These are phyloP conservation scores for Wickerhamiella qilinensis DNA, from an alignment of 805 yeast species.

Conservation along the genomic window DNA sequence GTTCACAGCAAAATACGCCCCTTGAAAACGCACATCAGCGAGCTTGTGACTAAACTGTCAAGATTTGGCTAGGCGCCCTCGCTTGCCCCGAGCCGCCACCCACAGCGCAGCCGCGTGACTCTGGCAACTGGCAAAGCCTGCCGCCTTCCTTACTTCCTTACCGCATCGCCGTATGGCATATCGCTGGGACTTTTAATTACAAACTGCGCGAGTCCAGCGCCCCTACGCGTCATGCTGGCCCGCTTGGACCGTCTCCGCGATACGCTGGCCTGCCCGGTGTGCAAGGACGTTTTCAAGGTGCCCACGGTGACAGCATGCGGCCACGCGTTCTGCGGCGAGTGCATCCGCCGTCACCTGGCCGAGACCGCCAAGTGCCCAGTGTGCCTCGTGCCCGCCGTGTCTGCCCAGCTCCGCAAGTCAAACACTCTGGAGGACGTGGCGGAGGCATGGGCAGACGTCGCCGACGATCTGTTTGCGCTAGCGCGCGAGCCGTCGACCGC, in stretches of 20 bases:
- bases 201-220: too few species aligned
- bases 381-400: constrained; percentile 55
- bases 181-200: too few species aligned
- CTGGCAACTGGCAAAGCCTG: too few species aligned
- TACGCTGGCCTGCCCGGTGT: constrained; percentile 65
- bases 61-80: too few species aligned
- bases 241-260: constrained; percentile 36
- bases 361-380: constrained; percentile 54
- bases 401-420: constrained; percentile 52
- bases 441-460: constrained; percentile 33
- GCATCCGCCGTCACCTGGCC: constrained; percentile 60
- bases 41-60: too few species aligned
- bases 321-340: constrained; percentile 78
- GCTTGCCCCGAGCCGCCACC: too few species aligned
- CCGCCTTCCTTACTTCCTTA: too few species aligned
- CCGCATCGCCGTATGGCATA: too few species aligned
- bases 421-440: constrained; percentile 58
- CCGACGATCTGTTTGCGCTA: too few species aligned
- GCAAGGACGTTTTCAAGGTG: constrained; percentile 64
- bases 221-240: neutral
- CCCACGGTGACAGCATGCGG: constrained; percentile 78
- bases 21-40: too few species aligned
- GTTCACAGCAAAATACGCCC: too few species aligned
- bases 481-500: neutral
- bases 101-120: too few species aligned